Percentiles rank a stretch among this genome's conserved stretches.
These are phyloP conservation scores for Globisporangium takayamanum DNA, from an alignment of 352 stramenopile species.

Conservation along the genomic window DNA sequence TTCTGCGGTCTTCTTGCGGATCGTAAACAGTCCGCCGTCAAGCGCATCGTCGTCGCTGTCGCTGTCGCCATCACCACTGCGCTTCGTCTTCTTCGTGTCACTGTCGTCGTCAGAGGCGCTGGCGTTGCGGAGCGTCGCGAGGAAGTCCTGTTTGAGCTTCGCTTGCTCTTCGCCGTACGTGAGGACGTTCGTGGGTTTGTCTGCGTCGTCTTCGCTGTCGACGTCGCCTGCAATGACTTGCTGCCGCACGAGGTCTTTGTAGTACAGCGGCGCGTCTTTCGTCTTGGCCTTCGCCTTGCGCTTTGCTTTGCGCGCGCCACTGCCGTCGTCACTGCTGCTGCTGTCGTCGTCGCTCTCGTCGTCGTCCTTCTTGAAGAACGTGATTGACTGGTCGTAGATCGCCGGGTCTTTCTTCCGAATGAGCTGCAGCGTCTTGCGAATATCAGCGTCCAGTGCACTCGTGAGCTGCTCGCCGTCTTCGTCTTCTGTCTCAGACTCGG, in stretches of 20 bases:
- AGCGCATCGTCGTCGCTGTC: constrained; percentile 43
- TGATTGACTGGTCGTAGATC: constrained; percentile 89
- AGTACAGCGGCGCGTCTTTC: constrained; percentile 55
- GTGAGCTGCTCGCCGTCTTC: constrained; percentile 82
- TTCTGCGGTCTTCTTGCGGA: constrained; percentile 56
- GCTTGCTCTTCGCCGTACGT: constrained; percentile 70
- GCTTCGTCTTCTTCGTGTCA: constrained; percentile 14
- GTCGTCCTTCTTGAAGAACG: constrained; percentile 80
- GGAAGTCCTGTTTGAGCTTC: constrained; percentile 60
- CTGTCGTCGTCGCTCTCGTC: constrained; percentile 19
- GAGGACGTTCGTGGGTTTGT: constrained; percentile 37
- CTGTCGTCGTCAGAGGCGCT: constrained; percentile 25
- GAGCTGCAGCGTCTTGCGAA: constrained; percentile 81
- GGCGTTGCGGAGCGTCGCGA: constrained; percentile 36
- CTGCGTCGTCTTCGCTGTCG: constrained; percentile 67
- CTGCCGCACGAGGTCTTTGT: constrained; percentile 95
- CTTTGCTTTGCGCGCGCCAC: constrained; percentile 16
- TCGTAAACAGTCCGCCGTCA: constrained; percentile 64
- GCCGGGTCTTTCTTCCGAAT: constrained; percentile 88
- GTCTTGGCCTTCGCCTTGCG: constrained; percentile 23
- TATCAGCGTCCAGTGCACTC: constrained; percentile 62
- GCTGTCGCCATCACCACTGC: constrained; percentile 3
- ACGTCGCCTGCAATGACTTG: constrained; percentile 88
- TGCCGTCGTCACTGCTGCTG: constrained; percentile 16
- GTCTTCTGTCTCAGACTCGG: constrained; percentile 77